Evolutionary conservation across 768 basidiomycete species (phyloP).

Genomic region (Pleurotus tuber-regium): DNA sequence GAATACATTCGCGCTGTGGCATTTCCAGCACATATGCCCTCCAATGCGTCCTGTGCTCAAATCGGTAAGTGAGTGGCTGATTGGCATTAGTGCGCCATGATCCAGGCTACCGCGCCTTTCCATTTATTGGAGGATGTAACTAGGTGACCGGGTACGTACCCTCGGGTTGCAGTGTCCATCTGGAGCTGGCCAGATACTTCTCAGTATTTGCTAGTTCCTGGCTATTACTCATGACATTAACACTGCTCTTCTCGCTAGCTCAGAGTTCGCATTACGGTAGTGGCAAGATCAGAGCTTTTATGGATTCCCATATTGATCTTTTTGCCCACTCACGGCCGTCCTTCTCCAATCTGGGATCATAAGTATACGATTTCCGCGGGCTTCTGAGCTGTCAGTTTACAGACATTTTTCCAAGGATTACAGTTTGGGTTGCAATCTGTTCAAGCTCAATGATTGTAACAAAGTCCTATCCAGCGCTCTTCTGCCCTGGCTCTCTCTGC

Average conservation of each 20-base stretch:
- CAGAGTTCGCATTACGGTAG: constrained; percentile 2
- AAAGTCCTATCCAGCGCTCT: too few relatives aligned
- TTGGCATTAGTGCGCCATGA: neutral
- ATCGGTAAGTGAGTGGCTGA: neutral
- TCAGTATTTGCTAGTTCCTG: neutral
- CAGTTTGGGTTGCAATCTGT: neutral
- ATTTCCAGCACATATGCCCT: neutral
- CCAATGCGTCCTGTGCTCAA: neutral
- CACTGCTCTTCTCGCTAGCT: constrained; percentile 8
- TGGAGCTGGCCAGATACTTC: constrained; percentile 1
- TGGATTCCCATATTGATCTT: constrained; percentile 9
- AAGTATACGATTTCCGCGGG: constrained; percentile 8
- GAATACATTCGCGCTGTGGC: neutral
- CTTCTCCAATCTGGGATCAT: neutral
- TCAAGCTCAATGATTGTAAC: neutral
- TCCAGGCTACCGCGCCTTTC: neutral
- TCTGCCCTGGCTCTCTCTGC: neutral
- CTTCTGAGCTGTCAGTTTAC: constrained; percentile 4
- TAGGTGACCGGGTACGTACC: constrained; percentile 7
- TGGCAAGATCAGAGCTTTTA: neutral
- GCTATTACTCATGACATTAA: constrained; percentile 4
- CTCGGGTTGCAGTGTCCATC: neutral
- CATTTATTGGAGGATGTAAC: neutral
- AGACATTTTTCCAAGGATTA: constrained; percentile 1
- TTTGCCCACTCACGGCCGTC: neutral